Conservation (phyloP, 768 basidiomycete species). For the Boletus rubroflammeus region DNA sequence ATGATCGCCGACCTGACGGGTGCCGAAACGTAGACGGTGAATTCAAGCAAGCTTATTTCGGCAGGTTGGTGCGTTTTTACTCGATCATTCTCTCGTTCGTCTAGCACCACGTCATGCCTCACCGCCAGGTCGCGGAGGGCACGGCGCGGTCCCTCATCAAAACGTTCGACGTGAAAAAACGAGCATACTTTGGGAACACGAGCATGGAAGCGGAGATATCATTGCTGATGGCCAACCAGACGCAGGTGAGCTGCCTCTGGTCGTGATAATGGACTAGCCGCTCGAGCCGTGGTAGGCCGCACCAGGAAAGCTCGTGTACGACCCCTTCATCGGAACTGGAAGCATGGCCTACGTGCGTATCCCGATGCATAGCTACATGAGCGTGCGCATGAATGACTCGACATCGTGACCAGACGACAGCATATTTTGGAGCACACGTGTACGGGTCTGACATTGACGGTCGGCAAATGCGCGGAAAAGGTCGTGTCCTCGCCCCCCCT, state of each 20-base stretch:
- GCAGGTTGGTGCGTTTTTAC: constrained; percentile 73
- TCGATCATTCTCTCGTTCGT: neutral
- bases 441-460: constrained; percentile 97
- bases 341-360: constrained; percentile 76
- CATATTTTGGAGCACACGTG: constrained; percentile 83
- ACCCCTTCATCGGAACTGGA: constrained; percentile 93
- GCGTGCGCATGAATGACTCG: constrained; percentile 1
- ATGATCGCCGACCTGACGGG: constrained; percentile 44
- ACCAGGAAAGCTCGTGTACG: constrained; percentile 89
- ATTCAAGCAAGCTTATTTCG: constrained; percentile 74
- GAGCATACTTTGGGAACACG: constrained; percentile 90
- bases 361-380: neutral
- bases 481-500: constrained; percentile 33
- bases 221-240: constrained; percentile 94
- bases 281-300: constrained; percentile 50
- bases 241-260: constrained; percentile 53
- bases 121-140: constrained; percentile 51
- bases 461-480: constrained; percentile 93
- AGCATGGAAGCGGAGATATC: constrained; percentile 98
- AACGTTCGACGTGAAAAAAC: constrained; percentile 84
- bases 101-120: neutral
- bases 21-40: constrained; percentile 61
- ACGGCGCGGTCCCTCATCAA: constrained; percentile 64
- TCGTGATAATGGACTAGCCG: neutral
- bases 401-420: constrained; percentile 55